phyloP scores from a whole-genome alignment of 768 basidiomycete species.

The Dioszegia hungarica region DNA sequence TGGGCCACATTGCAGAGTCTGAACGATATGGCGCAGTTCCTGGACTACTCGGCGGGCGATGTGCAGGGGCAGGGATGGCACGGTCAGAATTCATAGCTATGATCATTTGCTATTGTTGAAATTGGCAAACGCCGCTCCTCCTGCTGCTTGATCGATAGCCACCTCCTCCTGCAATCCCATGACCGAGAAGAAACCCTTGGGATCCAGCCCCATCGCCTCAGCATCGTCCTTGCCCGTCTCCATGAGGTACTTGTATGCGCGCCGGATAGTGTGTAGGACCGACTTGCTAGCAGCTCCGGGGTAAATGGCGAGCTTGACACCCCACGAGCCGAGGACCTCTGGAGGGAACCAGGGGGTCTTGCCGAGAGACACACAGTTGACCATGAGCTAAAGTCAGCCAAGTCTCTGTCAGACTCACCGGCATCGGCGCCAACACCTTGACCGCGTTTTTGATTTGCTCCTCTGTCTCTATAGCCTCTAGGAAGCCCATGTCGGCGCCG shows the following conservation, averaged over 20 bases:
- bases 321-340: neutral
- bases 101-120: neutral
- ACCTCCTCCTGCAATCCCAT: conserved; percentile 7
- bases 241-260: neutral
- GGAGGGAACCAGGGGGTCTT: conserved; percentile 3
- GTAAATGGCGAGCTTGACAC: conserved; percentile 3
- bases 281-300: conserved; percentile 2
- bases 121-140: neutral
- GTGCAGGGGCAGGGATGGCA: too few species aligned
- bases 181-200: neutral
- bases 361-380: conserved; percentile 2
- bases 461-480: conserved; percentile 68
- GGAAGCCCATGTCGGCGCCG: conserved; percentile 76
- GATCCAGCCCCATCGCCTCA: neutral
- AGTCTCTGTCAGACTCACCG: conserved; percentile 29
- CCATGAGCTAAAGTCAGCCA: conserved; percentile 1
- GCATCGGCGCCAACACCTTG: conserved; percentile 65
- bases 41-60: too few species aligned
- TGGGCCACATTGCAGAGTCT: too few species aligned
- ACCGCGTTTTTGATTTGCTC: conserved; percentile 64
- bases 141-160: neutral
- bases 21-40: too few species aligned
- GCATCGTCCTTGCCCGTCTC: neutral
- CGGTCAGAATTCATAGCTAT: too few species aligned
- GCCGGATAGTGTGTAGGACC: conserved; percentile 5